Evolutionary conservation across 805 yeast genomes (phyloP).

Genomic region (Ogataea polymorpha): DNA sequence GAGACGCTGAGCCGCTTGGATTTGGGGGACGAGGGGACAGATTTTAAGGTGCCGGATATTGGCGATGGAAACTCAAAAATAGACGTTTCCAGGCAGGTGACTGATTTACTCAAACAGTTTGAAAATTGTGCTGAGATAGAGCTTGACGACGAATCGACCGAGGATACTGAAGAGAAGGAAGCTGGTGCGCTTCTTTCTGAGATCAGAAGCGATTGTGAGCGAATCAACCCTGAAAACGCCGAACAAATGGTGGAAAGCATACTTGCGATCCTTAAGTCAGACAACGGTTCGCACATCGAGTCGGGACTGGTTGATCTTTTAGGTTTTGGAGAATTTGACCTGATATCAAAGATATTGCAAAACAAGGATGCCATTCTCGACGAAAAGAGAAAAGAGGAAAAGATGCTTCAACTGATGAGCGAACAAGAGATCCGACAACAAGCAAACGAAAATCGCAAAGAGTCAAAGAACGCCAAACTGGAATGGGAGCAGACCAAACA

Average conservation of each 20-base stretch:
- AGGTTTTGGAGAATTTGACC: conserved; percentile 83
- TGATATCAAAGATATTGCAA: conserved; percentile 62
- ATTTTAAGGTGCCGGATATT: conserved; percentile 29
- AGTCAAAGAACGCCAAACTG: conserved; percentile 47
- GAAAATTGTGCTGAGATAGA: conserved; percentile 22
- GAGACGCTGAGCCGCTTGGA: conserved; percentile 39
- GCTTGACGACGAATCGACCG: conserved; percentile 15
- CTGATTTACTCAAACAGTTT: conserved; percentile 30
- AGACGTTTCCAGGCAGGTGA: conserved; percentile 25
- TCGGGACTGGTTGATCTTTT: conserved; percentile 71
- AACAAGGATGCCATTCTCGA: conserved; percentile 36
- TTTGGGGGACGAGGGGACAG: conserved; percentile 22
- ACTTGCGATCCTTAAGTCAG: conserved; percentile 33
- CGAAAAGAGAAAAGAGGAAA: conserved; percentile 14
- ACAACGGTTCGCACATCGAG: conserved; percentile 57
- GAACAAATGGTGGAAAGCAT: conserved; percentile 22
- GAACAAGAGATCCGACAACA: conserved; percentile 54
- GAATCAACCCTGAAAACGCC: conserved; percentile 27
- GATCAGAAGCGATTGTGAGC: conserved; percentile 21
- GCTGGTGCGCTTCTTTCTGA: conserved; percentile 16
- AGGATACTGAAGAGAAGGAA: conserved; percentile 5
- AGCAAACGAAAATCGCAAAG: conserved; percentile 47
- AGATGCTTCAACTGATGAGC: conserved; percentile 37
- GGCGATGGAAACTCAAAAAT: conserved; percentile 32
- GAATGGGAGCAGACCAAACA: conserved; percentile 44